A percentile compares a stretch with the other conserved stretches of the same genome.
These are phyloP conservation scores for Trichoderma atrobrunneum DNA, from an alignment of 2,329 filamentous ascomycete species.

Conservation along the genomic window DNA sequence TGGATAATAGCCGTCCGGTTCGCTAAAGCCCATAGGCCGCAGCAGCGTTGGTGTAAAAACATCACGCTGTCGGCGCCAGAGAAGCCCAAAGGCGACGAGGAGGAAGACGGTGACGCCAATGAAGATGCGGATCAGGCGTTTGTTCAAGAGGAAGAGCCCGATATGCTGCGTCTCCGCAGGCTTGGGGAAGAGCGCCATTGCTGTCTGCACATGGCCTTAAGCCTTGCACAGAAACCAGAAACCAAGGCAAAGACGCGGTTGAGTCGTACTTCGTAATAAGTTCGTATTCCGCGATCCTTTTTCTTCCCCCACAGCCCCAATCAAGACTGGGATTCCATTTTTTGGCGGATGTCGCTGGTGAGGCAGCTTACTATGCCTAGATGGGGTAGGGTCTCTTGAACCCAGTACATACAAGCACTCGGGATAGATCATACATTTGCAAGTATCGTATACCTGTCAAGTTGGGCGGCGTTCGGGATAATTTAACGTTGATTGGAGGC, in stretches of 20 bases:
- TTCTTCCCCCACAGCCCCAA: background rate
- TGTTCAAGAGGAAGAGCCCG: constrained; percentile 30
- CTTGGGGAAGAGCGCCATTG: constrained; percentile 20
- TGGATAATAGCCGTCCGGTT: constrained; percentile 24
- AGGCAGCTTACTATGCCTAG: background rate
- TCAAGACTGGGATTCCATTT: constrained; percentile 4
- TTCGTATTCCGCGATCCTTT: background rate
- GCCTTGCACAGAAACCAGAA: background rate
- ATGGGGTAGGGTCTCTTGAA: background rate
- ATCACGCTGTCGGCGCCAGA: constrained; percentile 22
- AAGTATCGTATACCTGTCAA: background rate
- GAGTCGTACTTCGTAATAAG: background rate
- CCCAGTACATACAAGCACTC: background rate
- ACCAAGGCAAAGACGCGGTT: background rate
- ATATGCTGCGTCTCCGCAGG: constrained; percentile 14
- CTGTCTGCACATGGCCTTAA: constrained; percentile 9
- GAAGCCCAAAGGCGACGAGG: constrained; percentile 26
- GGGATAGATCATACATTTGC: rapidly evolving
- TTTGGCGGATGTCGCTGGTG: background rate
- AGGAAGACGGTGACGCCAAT: constrained; percentile 26
- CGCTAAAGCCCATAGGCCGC: background rate
- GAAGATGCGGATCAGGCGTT: constrained; percentile 33
- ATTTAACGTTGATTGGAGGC: background rate
- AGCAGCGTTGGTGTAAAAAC: background rate
- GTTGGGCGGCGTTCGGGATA: background rate